These are phyloP conservation scores for Epicoccum nigrum DNA, from an alignment of 2,329 filamentous ascomycete species.

Conservation along the genomic window DNA sequence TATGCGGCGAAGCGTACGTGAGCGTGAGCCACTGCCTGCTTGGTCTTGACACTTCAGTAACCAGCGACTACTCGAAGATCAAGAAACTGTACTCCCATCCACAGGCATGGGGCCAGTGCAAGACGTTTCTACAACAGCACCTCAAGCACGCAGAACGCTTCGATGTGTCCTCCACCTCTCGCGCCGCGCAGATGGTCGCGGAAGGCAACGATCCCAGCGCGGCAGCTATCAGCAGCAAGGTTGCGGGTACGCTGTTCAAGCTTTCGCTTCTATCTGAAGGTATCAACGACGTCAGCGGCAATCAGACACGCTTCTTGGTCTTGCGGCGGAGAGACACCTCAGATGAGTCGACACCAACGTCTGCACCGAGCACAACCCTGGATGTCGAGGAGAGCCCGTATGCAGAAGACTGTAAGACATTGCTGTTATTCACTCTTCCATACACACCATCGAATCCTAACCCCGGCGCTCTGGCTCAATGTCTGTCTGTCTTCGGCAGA, in stretches of 20 bases:
- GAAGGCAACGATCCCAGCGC: conserved; percentile 64
- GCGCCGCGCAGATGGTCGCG: conserved; percentile 77
- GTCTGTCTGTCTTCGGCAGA: conserved; percentile 76
- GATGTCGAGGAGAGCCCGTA: background rate
- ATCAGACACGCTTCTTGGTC: conserved; percentile 80
- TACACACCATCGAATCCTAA: conserved; percentile 81
- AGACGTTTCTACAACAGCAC: conserved; percentile 70
- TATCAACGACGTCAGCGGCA: conserved; percentile 77
- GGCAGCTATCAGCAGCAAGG: conserved; percentile 78
- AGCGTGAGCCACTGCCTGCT: conserved; percentile 88
- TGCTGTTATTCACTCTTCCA: conserved; percentile 76
- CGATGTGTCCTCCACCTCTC: conserved; percentile 84
- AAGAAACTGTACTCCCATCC: conserved; percentile 88
- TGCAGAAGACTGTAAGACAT: conserved; percentile 62
- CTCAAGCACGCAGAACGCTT: conserved; percentile 78
- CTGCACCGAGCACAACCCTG: background rate
- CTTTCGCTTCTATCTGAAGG: conserved; percentile 71
- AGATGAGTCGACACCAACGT: background rate
- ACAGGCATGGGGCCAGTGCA: conserved; percentile 93
- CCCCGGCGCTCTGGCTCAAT: conserved; percentile 83
- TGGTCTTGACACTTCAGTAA: conserved; percentile 39
- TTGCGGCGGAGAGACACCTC: conserved; percentile 50
- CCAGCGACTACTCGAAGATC: conserved; percentile 64
- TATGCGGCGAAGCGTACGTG: conserved; percentile 85
- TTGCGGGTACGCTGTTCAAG: conserved; percentile 72